These are phyloP conservation scores for Sarcodon aspratus DNA, from an alignment of 768 basidiomycete genomes.

Conservation along the genomic window DNA sequence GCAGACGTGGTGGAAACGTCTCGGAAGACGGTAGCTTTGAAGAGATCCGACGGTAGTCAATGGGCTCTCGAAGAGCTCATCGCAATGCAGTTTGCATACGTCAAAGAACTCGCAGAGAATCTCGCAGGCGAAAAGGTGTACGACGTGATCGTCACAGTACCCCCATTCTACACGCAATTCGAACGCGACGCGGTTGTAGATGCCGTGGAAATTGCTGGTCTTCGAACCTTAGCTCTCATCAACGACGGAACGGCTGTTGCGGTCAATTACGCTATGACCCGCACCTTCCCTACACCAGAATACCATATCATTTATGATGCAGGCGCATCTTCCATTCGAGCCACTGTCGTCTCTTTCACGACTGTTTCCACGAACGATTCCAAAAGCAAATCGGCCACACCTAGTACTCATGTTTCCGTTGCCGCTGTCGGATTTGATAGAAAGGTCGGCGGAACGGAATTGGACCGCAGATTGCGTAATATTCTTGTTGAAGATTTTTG, in stretches of 20 bases:
- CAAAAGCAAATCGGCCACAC: constrained; percentile 33
- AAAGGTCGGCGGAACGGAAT: constrained; percentile 65
- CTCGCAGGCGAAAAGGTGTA: constrained; percentile 64
- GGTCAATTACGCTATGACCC: constrained; percentile 96
- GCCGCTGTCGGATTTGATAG: constrained; percentile 79
- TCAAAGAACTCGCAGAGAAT: constrained; percentile 78
- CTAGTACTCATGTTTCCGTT: constrained; percentile 63
- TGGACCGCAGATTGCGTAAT: constrained; percentile 76
- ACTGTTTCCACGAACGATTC: constrained; percentile 28
- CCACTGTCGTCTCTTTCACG: constrained; percentile 65
- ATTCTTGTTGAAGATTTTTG: constrained; percentile 71
- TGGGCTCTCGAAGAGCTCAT: constrained; percentile 87
- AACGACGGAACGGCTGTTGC: constrained; percentile 95
- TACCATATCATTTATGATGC: constrained; percentile 92
- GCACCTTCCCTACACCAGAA: constrained; percentile 68
- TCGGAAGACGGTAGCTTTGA: constrained; percentile 50
- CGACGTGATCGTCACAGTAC: constrained; percentile 85
- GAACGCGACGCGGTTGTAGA: constrained; percentile 89
- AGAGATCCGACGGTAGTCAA: constrained; percentile 47
- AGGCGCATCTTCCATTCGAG: constrained; percentile 73
- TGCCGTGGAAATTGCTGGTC: constrained; percentile 84
- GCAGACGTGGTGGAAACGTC: constrained; percentile 29
- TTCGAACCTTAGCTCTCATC: constrained; percentile 73
- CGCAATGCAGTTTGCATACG: constrained; percentile 88
- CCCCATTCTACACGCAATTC: constrained; percentile 80